A percentile compares a stretch with the other conserved stretches of the same genome.
phyloP scores from a whole-genome alignment of 2,329 filamentous ascomycete species.

The Allantophomopsis cytisporea region DNA sequence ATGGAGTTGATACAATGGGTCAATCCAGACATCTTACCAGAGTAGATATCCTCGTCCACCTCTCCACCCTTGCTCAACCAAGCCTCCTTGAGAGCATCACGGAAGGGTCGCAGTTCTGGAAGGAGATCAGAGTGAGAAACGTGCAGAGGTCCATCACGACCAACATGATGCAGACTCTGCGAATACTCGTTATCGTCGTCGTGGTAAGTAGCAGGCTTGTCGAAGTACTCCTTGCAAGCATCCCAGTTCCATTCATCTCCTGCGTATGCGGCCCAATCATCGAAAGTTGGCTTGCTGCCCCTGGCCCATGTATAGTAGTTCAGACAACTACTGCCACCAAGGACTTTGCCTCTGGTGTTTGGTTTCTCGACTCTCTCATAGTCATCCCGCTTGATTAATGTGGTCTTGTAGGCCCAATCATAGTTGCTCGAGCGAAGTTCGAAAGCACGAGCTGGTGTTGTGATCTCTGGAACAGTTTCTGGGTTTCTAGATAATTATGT shows the following conservation, averaged over 20 bases:
- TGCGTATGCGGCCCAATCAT: neutral
- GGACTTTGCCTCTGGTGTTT: slow-evolving; percentile 9
- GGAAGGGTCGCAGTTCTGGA: slow-evolving; percentile 35
- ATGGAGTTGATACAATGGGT: slow-evolving; percentile 39
- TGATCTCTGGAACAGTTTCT: slow-evolving; percentile 33
- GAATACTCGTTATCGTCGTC: slow-evolving; percentile 32
- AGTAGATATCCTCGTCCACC: slow-evolving; percentile 39
- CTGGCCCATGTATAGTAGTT: neutral
- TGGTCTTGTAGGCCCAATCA: slow-evolving; percentile 49
- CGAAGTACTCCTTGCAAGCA: neutral
- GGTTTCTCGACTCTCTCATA: slow-evolving; percentile 49
- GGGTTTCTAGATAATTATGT: slow-evolving; percentile 22
- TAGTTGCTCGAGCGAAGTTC: slow-evolving; percentile 38
- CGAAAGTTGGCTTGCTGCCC: neutral
- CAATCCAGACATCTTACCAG: slow-evolving; percentile 39
- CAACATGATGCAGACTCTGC: slow-evolving; percentile 33
- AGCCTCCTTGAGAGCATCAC: slow-evolving; percentile 31
- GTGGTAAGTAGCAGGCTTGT: neutral
- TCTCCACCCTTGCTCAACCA: slow-evolving; percentile 37
- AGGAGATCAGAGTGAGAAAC: slow-evolving; percentile 40
- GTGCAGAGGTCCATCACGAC: slow-evolving; percentile 33
- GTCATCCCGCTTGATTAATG: slow-evolving; percentile 42
- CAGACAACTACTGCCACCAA: neutral
- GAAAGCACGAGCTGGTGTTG: slow-evolving; percentile 36
- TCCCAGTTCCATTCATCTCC: neutral